A percentile compares a stretch with the other conserved stretches of the same genome.
Evolutionary conservation across 1,139 yeast genomes (phyloP).

Genomic region (Candida buenavistaensis): DNA sequence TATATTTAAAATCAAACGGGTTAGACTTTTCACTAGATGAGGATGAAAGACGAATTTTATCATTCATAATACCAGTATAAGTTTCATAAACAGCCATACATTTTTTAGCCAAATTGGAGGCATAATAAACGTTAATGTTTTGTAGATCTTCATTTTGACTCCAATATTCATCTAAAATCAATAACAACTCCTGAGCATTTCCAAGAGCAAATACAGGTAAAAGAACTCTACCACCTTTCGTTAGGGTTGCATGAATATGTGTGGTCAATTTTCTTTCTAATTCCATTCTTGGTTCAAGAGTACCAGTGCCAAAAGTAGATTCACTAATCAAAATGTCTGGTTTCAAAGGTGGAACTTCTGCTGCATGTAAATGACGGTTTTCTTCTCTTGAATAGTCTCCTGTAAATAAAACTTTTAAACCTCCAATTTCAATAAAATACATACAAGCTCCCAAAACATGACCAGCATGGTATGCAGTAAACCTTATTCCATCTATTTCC

Average conservation of each 20-base stretch:
- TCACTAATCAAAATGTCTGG: slow-evolving; percentile 93
- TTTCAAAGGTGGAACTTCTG: slow-evolving; percentile 86
- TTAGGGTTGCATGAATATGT: slow-evolving; percentile 78
- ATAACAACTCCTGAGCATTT: slow-evolving; percentile 88
- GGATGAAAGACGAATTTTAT: slow-evolving; percentile 73
- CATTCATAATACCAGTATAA: slow-evolving; percentile 96
- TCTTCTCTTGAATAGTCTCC: slow-evolving; percentile 97
- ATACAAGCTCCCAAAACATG: slow-evolving; percentile 98
- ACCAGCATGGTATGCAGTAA: slow-evolving; percentile 98
- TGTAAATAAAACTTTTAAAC: slow-evolving; percentile 82
- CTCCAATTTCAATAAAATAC: slow-evolving; percentile 94
- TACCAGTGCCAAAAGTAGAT: slow-evolving; percentile 97
- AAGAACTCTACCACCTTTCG: slow-evolving; percentile 88
- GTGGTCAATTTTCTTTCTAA: slow-evolving; percentile 81
- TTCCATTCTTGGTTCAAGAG: slow-evolving; percentile 87
- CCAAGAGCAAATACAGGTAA: slow-evolving; percentile 97
- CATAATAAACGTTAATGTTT: slow-evolving; percentile 79
- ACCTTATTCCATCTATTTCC: slow-evolving; percentile 89
- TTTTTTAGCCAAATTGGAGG: slow-evolving; percentile 89
- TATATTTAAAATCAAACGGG: slow-evolving; percentile 88
- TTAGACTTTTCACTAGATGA: slow-evolving; percentile 44
- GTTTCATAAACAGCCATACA: slow-evolving; percentile 98
- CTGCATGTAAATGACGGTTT: slow-evolving; percentile 91
- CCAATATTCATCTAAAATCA: slow-evolving; percentile 96
- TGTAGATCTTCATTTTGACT: slow-evolving; percentile 79